These are phyloP conservation scores for Ampelocalamus luodianensis DNA, from an alignment of 176 grass and related monocot species.

Conservation along the genomic window DNA sequence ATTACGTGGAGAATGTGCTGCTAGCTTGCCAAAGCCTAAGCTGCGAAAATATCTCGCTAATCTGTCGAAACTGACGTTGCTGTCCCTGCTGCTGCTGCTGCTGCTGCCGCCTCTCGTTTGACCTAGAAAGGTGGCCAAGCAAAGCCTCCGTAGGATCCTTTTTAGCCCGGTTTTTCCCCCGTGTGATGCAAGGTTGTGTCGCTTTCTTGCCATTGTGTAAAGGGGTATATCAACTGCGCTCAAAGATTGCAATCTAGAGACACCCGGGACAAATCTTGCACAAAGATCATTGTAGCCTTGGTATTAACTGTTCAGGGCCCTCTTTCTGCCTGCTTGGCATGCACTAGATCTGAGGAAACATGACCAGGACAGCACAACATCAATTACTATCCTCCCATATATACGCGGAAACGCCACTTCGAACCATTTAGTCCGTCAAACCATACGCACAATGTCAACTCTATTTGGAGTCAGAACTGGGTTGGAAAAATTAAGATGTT, in stretches of 20 bases:
- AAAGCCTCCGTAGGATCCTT: slow-evolving; percentile 6
- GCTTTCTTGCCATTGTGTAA: background rate
- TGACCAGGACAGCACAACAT: background rate
- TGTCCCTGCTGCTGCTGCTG: background rate
- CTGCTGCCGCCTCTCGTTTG: background rate
- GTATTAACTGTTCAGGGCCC: background rate
- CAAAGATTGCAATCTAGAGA: slow-evolving; percentile 11
- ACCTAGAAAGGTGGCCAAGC: slow-evolving; percentile 9
- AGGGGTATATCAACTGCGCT: background rate
- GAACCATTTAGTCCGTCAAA: background rate
- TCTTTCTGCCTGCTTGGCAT: background rate
- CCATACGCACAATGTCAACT: background rate
- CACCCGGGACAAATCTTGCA: background rate
- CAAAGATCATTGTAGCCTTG: background rate
- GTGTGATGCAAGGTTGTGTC: background rate
- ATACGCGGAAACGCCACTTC: background rate
- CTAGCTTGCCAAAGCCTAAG: background rate
- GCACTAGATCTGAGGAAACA: background rate
- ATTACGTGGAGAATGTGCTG: background rate
- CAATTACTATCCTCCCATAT: background rate
- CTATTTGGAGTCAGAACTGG: background rate
- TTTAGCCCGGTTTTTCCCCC: background rate
- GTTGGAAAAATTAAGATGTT: background rate
- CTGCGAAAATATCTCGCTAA: background rate
- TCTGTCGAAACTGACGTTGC: background rate